Conservation (phyloP, 768 basidiomycete genomes). For the Termitomyces sp. region DNA sequence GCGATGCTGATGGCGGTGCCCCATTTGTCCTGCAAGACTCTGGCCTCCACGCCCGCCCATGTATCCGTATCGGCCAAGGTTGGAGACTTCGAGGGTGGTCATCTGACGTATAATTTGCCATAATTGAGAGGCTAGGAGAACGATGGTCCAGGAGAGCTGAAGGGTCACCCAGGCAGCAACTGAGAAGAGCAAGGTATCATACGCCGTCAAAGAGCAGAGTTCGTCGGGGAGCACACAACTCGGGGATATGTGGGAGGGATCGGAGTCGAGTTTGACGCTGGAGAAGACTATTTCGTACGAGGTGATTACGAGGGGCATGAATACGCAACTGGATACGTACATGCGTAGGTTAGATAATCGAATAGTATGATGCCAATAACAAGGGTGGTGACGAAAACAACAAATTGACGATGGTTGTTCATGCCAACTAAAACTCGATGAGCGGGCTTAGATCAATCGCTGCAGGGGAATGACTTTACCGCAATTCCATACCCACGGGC, state of each 20-base stretch:
- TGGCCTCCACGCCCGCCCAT: slow-evolving; percentile 90
- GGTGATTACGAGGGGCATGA: not conserved
- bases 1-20: slow-evolving; percentile 55
- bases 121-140: slow-evolving; percentile 81
- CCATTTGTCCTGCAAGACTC: slow-evolving; percentile 69
- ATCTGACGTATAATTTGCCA: slow-evolving; percentile 95
- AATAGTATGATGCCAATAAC: slow-evolving; percentile 79
- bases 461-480: slow-evolving; percentile 44
- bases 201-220: slow-evolving; percentile 67
- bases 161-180: slow-evolving; percentile 85
- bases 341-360: slow-evolving; percentile 80
- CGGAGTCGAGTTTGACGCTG: slow-evolving; percentile 31
- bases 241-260: slow-evolving; percentile 41
- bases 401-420: slow-evolving; percentile 94
- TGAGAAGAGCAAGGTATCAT: slow-evolving; percentile 82
- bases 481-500: slow-evolving; percentile 99
- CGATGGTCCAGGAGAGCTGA: slow-evolving; percentile 91
- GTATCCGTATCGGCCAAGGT: slow-evolving; percentile 92
- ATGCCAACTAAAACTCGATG: slow-evolving; percentile 60
- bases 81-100: slow-evolving; percentile 94
- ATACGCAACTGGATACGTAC: slow-evolving; percentile 41
- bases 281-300: slow-evolving; percentile 45
- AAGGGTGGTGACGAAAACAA: slow-evolving; percentile 86
- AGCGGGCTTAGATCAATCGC: not conserved
- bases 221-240: slow-evolving; percentile 66